Evolutionary conservation across 208 protist genomes (phyloP).

Genomic region (Novymonas esmeraldas): DNA sequence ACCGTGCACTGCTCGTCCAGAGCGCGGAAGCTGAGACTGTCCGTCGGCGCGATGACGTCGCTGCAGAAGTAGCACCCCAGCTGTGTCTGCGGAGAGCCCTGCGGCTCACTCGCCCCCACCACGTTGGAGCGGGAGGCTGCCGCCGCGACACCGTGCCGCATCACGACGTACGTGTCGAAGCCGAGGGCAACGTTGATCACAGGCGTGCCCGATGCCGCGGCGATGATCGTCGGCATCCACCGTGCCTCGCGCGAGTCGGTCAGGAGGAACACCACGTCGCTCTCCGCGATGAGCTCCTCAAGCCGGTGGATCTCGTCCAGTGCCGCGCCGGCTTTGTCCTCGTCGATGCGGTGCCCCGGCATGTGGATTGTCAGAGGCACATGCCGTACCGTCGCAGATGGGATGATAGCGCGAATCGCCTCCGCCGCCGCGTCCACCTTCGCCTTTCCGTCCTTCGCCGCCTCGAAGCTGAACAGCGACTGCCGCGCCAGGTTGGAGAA

Average conservation of each 20-base stretch:
- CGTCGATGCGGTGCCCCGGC: conserved; percentile 93
- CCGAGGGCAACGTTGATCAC: conserved; percentile 97
- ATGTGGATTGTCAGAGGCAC: conserved; percentile 95
- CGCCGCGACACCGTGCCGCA: conserved; percentile 93
- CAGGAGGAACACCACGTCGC: conserved; percentile 98
- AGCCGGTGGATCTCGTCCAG: conserved; percentile 57
- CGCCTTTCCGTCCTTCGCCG: conserved; percentile 70
- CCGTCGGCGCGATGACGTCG: conserved; percentile 93
- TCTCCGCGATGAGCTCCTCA: conserved; percentile 71
- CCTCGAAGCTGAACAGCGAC: conserved; percentile 85
- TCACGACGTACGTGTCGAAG: conserved; percentile 98
- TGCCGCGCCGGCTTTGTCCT: conserved; percentile 30
- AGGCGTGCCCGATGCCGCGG: conserved; percentile 78
- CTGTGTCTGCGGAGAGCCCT: background rate
- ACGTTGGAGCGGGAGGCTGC: conserved; percentile 21
- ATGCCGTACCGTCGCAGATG: conserved; percentile 49
- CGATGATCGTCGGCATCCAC: conserved; percentile 97
- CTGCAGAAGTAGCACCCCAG: conserved; percentile 99
- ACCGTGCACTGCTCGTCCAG: conserved; percentile 99
- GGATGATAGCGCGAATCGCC: conserved; percentile 89
- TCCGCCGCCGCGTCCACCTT: conserved; percentile 94
- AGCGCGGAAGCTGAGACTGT: conserved; percentile 93
- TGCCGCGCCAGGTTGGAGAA: conserved; percentile 96
- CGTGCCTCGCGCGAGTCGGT: conserved; percentile 97
- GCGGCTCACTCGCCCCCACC: background rate